Conservation (phyloP, 1,284 basidiomycete species). For the Rhizoctonia solani region DNA sequence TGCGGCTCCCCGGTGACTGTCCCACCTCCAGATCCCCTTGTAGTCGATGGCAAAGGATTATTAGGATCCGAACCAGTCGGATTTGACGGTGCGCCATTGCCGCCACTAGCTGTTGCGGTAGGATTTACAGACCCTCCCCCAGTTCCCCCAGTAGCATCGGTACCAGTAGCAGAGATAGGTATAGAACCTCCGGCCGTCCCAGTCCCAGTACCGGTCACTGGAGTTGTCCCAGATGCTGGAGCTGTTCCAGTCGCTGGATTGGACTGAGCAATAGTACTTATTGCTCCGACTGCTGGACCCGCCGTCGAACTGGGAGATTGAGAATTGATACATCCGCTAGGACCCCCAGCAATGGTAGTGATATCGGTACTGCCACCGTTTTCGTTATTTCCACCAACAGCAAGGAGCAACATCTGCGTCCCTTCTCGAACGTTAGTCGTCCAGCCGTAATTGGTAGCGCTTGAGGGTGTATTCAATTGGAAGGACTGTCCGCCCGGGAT, state of each 20-base stretch:
- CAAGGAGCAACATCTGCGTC: slow-evolving; percentile 65
- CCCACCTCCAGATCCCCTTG: slow-evolving; percentile 14
- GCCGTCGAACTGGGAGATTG: slow-evolving; percentile 73
- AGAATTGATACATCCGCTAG: slow-evolving; percentile 58
- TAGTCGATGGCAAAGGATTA: not conserved
- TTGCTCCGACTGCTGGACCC: slow-evolving; percentile 73
- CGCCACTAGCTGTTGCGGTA: too few species aligned
- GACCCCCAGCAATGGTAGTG: slow-evolving; percentile 55
- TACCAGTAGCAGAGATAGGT: slow-evolving; percentile 1
- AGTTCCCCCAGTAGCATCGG: slow-evolving; percentile 2
- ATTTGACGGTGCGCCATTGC: too few species aligned
- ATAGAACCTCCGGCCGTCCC: not conserved
- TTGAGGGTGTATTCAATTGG: slow-evolving; percentile 51
- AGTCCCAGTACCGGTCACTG: not conserved
- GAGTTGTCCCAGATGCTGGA: too few species aligned
- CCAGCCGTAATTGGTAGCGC: slow-evolving; percentile 67
- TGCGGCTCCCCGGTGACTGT: slow-evolving; percentile 17
- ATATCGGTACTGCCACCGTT: slow-evolving; percentile 65
- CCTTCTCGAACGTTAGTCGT: slow-evolving; percentile 62
- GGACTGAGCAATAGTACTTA: slow-evolving; percentile 36
- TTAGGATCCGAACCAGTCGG: not conserved
- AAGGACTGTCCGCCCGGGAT: slow-evolving; percentile 81
- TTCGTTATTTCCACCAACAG: slow-evolving; percentile 65
- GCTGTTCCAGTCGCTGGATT: not conserved
- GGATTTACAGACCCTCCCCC: too few species aligned